Base-by-base conservation (phyloP, 768 basidiomycete species). In the Boletus rubroflammeus region DNA sequence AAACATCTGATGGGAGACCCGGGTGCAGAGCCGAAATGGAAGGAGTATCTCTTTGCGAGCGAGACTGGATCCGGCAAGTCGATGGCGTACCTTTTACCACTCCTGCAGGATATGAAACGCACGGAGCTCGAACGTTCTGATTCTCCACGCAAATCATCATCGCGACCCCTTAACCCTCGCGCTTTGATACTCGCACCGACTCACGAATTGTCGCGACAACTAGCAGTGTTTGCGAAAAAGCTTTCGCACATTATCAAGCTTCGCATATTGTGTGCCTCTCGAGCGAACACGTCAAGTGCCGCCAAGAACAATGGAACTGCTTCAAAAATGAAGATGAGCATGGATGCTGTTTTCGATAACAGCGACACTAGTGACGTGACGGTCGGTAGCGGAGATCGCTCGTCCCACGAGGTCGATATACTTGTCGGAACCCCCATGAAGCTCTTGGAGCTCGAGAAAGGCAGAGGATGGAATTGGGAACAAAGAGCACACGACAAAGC, bases 51-150 rank as follows among this genome's bases (percentile, higher is more conserved):
- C 6, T 77, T 96, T 1, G 93, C 91, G 0, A 86, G 88, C 0
- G 93, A 95, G 70, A 96, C 92, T 0, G 93, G 94, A 15, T 93
- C 91, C 0, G 93, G 93, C 1, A 96, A 96, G 73, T 93, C 89
- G 2, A 81, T 95, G 28, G 93, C 94, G 1, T 96, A 94, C 68
- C 80, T 95, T 40, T 78, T 95, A 6, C 93, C 93, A 0, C 69
- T 95, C 50, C 76, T 96, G 2, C 88, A 95, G 59, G 73, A 79
- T 57, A 75, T 95, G 66, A 96, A 96, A 68, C 66, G 73, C 45
- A 74, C 80, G 3, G 92, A 95, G 65, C 51, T 74, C 14, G 51
- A 58, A 39, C 54, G 41, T 25, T 23, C 60, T 31, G 26, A 21
- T 10, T 50, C 48, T n/a, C 39, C 50, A 9, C 43, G 34, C 51